phyloP scores from a whole-genome alignment of 345 rosid genomes.

The Moricandia moricandioides region DNA sequence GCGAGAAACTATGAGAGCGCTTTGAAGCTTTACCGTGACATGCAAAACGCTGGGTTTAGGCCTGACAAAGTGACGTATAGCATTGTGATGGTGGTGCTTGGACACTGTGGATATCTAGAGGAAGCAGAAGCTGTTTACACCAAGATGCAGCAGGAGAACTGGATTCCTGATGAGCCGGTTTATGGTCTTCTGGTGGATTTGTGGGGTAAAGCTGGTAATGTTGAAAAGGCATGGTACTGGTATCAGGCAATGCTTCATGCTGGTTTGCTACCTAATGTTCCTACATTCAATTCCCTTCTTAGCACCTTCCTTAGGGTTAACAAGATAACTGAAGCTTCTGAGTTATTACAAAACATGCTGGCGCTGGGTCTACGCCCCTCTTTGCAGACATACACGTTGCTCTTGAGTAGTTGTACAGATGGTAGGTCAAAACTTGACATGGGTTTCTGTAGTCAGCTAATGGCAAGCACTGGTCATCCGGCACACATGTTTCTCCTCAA shows the following conservation, averaged over 20 bases:
- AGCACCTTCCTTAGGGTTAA: constrained; percentile 79
- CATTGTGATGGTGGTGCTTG: constrained; percentile 95
- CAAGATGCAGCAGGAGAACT: constrained; percentile 74
- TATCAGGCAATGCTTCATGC: constrained; percentile 75
- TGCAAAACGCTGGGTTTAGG: constrained; percentile 78
- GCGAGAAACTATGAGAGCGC: constrained; percentile 82
- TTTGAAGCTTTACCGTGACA: constrained; percentile 67
- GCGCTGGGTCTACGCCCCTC: constrained; percentile 67
- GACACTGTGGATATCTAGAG: constrained; percentile 82
- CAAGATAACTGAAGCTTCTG: constrained; percentile 64
- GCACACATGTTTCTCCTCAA: constrained; percentile 74
- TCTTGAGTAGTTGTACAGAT: constrained; percentile 85
- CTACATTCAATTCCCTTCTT: constrained; percentile 91
- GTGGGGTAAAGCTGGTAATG: constrained; percentile 93
- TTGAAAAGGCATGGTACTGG: constrained; percentile 82
- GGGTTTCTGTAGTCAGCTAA: constrained; percentile 72
- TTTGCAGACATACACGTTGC: constrained; percentile 81
- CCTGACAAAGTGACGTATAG: constrained; percentile 94
- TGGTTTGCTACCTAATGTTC: constrained; percentile 86
- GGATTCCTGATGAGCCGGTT: constrained; percentile 94
- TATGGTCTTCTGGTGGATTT: constrained; percentile 87
- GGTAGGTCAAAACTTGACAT: constrained; percentile 63
- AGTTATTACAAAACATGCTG: constrained; percentile 72
- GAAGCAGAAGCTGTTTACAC: constrained; percentile 80
- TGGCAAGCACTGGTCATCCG: constrained; percentile 80